Percentiles rank a stretch among this genome's conserved stretches.
Conservation (phyloP, 78 protist genomes). For the Parvularia atlantis region DNA sequence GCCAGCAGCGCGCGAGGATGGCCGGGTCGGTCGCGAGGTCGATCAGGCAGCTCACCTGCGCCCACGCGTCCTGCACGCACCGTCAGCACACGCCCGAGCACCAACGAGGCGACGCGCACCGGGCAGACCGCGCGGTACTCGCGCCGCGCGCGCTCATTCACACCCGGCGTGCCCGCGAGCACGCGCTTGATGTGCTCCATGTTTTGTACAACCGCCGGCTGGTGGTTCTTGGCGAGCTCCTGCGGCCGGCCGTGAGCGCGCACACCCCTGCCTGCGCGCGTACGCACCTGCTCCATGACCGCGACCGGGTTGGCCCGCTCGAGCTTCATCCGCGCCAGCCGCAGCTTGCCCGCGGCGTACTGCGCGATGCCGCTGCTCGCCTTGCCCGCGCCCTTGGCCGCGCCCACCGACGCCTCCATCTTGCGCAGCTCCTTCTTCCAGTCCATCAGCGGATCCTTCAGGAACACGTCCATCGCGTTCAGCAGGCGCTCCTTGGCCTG, state of each 20-base stretch:
- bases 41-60: conserved; percentile 77
- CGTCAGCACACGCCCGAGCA: conserved; percentile 8
- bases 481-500: conserved; percentile 41
- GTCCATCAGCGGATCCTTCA: conserved; percentile 71
- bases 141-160: background rate
- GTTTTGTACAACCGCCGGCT: background rate
- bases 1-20: conserved; percentile 69
- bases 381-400: background rate
- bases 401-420: background rate
- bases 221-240: too few species aligned
- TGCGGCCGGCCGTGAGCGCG: too few species aligned
- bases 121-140: too few species aligned
- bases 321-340: conserved; percentile 43
- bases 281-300: conserved; percentile 25
- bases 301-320: conserved; percentile 39
- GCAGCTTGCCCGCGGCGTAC: background rate
- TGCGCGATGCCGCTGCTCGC: background rate
- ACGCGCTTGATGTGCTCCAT: background rate
- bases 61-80: background rate
- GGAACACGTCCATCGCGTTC: conserved; percentile 58
- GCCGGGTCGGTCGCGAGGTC: conserved; percentile 84
- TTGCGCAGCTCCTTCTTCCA: conserved; percentile 46
- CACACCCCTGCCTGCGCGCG: too few species aligned
- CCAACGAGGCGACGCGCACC: background rate
- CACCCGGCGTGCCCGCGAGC: conserved; percentile 7